These are phyloP conservation scores for Diophrys sp. DNA, from an alignment of 73 alveolate genomes.

Conservation along the genomic window DNA sequence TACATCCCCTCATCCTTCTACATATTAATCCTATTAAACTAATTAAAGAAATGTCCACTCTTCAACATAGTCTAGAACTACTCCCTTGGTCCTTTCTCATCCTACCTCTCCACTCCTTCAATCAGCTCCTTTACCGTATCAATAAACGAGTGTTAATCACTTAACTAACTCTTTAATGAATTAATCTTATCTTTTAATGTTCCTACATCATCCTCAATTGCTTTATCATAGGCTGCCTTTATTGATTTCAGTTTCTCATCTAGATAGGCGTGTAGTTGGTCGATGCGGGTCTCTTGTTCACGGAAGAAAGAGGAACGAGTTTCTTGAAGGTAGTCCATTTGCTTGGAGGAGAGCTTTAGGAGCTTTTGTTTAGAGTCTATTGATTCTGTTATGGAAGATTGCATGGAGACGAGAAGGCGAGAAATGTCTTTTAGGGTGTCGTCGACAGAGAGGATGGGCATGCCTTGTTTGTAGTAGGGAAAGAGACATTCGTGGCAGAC, in stretches of 20 bases:
- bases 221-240: background rate
- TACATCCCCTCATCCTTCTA: no score
- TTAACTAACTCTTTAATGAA: background rate
- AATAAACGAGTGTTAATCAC: background rate
- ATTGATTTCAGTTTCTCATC: constrained; percentile 9
- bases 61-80: no score
- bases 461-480: background rate
- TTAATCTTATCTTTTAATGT: background rate
- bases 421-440: background rate
- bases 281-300: background rate
- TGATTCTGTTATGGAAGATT: background rate
- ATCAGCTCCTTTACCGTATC: background rate
- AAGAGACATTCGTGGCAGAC: constrained; percentile 11
- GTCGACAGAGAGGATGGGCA: background rate
- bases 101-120: background rate
- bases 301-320: background rate
- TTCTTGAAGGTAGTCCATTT: background rate
- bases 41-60: no score
- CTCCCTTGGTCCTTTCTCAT: no score
- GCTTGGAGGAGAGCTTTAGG: background rate
- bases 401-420: background rate
- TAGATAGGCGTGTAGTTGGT: constrained; percentile 1
- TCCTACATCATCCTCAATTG: background rate
- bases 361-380: background rate
- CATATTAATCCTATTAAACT: no score